phyloP scores from a whole-genome alignment of 441 rosid species.

The Erysimum cheiri region DNA sequence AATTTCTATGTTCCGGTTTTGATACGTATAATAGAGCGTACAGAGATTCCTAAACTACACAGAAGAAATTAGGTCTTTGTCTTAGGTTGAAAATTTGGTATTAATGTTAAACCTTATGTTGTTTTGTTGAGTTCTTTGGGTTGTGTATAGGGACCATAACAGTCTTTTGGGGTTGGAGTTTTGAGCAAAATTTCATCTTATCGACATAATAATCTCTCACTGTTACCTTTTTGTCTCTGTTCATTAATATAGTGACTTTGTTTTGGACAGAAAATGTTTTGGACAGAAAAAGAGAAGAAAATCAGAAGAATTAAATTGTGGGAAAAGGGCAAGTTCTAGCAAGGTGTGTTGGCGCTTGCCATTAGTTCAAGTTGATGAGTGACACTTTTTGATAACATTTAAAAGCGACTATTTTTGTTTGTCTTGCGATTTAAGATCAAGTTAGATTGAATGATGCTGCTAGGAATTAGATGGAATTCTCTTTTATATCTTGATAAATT shows the following conservation, averaged over 20 bases:
- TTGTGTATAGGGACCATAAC: too few species aligned
- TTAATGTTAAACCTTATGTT: too few species aligned
- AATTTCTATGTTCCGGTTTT: neutral
- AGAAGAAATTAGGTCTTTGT: conserved; percentile 52
- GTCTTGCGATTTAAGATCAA: conserved; percentile 31
- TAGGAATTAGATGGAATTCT: conserved; percentile 43
- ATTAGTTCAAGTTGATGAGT: conserved; percentile 3
- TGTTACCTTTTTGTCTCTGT: neutral
- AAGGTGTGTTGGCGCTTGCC: conserved; percentile 58
- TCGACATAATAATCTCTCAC: too few species aligned
- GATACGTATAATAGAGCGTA: neutral
- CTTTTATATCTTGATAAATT: conserved; percentile 53
- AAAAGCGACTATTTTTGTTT: conserved; percentile 2
- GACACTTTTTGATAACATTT: neutral
- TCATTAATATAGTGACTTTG: conserved; percentile 13
- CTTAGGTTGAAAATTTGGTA: too few species aligned
- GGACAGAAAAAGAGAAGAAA: conserved; percentile 89
- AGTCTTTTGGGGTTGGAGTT: too few species aligned
- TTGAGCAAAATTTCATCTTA: too few species aligned
- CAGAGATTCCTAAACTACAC: conserved; percentile 9
- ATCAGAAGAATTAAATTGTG: conserved; percentile 67
- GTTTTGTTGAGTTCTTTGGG: too few species aligned
- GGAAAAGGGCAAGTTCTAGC: conserved; percentile 63
- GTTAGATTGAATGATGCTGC: conserved; percentile 37
- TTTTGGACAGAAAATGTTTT: conserved; percentile 69